Conservation (phyloP, 2,329 filamentous ascomycete genomes). For the Pseudopyrenochaeta lycopersici region DNA sequence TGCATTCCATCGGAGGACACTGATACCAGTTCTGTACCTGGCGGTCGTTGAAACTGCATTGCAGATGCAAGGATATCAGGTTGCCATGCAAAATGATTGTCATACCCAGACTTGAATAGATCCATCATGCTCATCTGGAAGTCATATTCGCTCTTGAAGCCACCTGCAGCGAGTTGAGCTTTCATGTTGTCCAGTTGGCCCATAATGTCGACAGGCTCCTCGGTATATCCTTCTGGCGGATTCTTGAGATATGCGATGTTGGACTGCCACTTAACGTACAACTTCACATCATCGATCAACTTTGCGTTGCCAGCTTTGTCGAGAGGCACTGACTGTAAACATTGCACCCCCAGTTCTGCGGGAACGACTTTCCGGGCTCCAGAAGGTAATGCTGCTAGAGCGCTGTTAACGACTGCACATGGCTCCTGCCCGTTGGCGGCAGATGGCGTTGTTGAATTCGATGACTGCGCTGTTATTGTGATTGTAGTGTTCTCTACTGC, state of each 20-base stretch:
- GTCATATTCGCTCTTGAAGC: conserved; percentile 52
- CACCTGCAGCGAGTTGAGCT: conserved; percentile 35
- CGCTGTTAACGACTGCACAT: conserved; percentile 42
- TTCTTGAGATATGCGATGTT: conserved; percentile 51
- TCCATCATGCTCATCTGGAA: conserved; percentile 49
- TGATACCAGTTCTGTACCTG: conserved; percentile 42
- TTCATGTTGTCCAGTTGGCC: conserved; percentile 47
- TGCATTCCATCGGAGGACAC: conserved; percentile 48
- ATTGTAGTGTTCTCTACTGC: conserved; percentile 24
- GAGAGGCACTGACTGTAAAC: conserved; percentile 49
- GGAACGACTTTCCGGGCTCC: conserved; percentile 39
- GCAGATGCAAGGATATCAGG: conserved; percentile 48
- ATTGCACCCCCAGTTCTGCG: conserved; percentile 45
- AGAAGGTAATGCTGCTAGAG: conserved; percentile 34
- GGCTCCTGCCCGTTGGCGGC: conserved; percentile 36
- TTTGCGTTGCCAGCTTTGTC: conserved; percentile 43
- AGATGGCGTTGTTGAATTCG: conserved; percentile 20
- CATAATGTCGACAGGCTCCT: conserved; percentile 50
- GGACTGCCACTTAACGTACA: conserved; percentile 51
- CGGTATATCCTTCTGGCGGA: conserved; percentile 48
- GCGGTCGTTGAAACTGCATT: conserved; percentile 48
- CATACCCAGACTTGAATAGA: conserved; percentile 49
- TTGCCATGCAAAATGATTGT: conserved; percentile 52
- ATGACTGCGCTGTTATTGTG: conserved; percentile 19
- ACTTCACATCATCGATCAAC: conserved; percentile 46